These are phyloP conservation scores for Myxozyma udenii DNA, from an alignment of 805 yeast species.

Conservation along the genomic window DNA sequence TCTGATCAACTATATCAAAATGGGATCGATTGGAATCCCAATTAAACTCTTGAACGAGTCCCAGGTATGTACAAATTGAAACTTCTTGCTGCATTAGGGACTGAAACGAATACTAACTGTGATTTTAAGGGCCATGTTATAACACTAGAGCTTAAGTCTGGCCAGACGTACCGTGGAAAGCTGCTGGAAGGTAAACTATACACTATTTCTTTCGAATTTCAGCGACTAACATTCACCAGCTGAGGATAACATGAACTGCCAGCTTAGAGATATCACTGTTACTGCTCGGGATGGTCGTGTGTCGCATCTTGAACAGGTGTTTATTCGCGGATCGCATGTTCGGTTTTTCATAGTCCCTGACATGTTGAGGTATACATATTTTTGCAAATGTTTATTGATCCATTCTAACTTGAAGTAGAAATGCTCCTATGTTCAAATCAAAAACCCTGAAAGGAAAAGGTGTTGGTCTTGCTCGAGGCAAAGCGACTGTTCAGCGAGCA, in stretches of 20 bases:
- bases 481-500: slow-evolving; percentile 31
- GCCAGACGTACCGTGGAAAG: slow-evolving; percentile 85
- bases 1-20: too few species aligned
- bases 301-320: slow-evolving; percentile 75
- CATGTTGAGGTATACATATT: slow-evolving; percentile 49
- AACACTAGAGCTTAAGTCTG: slow-evolving; percentile 76
- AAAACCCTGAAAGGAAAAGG: slow-evolving; percentile 30
- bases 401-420: slow-evolving; percentile 35
- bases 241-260: slow-evolving; percentile 94
- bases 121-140: slow-evolving; percentile 71
- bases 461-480: slow-evolving; percentile 32
- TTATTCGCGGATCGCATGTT: slow-evolving; percentile 87
- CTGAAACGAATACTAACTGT: neutral
- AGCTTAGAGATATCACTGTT: slow-evolving; percentile 72
- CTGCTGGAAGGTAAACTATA: slow-evolving; percentile 56
- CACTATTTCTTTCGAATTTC: neutral
- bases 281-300: slow-evolving; percentile 75
- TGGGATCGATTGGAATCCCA: slow-evolving; percentile 73
- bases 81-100: neutral
- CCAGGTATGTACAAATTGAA: slow-evolving; percentile 42
- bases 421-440: slow-evolving; percentile 82
- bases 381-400: neutral
- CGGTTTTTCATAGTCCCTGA: slow-evolving; percentile 86
- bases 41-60: slow-evolving; percentile 84
- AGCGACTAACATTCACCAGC: slow-evolving; percentile 31